phyloP scores from a whole-genome alignment of 73 alveolate genomes.

The Paraurostyla sp. region DNA sequence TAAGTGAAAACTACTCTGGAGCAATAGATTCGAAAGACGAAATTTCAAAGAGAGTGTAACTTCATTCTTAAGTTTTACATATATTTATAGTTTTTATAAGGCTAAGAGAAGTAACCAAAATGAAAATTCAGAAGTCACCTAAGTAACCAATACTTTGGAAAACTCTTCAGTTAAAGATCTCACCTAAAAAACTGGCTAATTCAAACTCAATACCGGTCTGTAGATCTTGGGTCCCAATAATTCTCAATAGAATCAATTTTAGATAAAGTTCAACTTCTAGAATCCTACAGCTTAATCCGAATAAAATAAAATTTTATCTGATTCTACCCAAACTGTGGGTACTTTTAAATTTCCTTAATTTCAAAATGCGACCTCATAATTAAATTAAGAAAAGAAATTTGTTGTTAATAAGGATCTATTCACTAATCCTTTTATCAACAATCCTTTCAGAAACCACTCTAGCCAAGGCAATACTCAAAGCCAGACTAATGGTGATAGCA shows the following conservation, averaged over 20 bases:
- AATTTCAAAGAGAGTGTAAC: conserved; percentile 8
- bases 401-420: conserved; percentile 38
- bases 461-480: neutral
- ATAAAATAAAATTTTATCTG: too few relatives aligned
- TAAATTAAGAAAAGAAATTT: conserved; percentile 41
- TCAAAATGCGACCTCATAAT: too few relatives aligned
- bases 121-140: neutral
- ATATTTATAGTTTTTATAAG: neutral
- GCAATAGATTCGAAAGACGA: neutral
- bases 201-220: too few relatives aligned
- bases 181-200: too few relatives aligned
- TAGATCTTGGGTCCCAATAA: too few relatives aligned
- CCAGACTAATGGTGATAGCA: neutral
- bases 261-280: too few relatives aligned
- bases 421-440: neutral
- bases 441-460: neutral
- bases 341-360: too few relatives aligned
- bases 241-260: too few relatives aligned
- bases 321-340: too few relatives aligned
- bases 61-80: neutral
- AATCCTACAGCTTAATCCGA: too few relatives aligned
- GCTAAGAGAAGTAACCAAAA: conserved; percentile 2
- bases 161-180: neutral
- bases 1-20: neutral
- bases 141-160: too few relatives aligned